Evolutionary conservation across 73 alveolate species (phyloP), one percentile per base, ranked within the genome.

Genomic region (Tetrahymena borealis): DNA sequence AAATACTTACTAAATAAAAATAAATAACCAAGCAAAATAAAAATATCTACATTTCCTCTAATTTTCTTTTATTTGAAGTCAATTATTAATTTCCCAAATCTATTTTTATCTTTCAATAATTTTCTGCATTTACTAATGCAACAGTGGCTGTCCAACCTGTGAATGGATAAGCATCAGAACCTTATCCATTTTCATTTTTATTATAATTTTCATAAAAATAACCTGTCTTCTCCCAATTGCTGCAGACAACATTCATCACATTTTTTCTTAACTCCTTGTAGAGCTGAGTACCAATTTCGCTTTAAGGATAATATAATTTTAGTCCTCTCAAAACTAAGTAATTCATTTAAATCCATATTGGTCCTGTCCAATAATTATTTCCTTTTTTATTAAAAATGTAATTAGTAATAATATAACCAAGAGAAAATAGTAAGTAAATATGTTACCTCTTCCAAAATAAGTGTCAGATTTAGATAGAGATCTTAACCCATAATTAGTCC

Each of bases 61-160:
- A n/a, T n/a, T n/a, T n/a, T n/a, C n/a, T n/a, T n/a, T n/a, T n/a
- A n/a, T n/a, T n/a, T n/a, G n/a, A n/a, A n/a, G n/a, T n/a, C n/a
- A n/a, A n/a, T n/a, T n/a, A n/a, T n/a, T n/a, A n/a, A n/a, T n/a
- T n/a, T n/a, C n/a, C n/a, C n/a, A n/a, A n/a, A n/a, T n/a, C n/a
- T n/a, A n/a, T n/a, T n/a, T n/a, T n/a, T n/a, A 5, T 9, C 5
- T 18, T 60, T 60, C 85, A 60, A 95, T 96, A 96, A 78, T 91
- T 94, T 79, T 96, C 98, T 92, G 97, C 93, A 10, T 94, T 43
- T 32, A 96, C 94, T 39, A 94, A 78, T 41, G 96, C 77, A n/a
- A 96, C 93, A 18, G 96, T 93, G 13, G 98, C 90, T 15, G 98
- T 96, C 98, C 98, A 96, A 24, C 98, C 98, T 78, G 93, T 96